Percentiles rank a stretch among this genome's conserved stretches.
phyloP scores from a whole-genome alignment of 1,139 yeast species.

The Hemisphaericaspora xylanilytica region DNA sequence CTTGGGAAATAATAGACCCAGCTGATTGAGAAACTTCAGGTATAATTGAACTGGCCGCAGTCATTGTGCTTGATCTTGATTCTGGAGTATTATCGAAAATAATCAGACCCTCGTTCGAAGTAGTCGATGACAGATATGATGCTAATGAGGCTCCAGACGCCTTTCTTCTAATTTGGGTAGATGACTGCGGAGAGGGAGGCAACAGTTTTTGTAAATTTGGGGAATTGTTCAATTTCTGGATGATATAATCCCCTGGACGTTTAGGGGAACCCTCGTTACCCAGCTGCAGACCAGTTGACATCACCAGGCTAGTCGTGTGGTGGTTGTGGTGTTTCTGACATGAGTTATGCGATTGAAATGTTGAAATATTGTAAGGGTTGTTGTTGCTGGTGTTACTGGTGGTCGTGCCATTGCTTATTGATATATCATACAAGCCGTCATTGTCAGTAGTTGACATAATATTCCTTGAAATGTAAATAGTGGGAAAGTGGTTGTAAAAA shows the following conservation, averaged over 20 bases:
- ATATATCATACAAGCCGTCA: not conserved
- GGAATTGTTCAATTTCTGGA: constrained; percentile 26
- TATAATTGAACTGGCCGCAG: constrained; percentile 16
- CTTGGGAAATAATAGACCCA: not conserved
- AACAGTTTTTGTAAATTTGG: constrained; percentile 8
- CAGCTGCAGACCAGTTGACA: not conserved
- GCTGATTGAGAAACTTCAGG: constrained; percentile 1
- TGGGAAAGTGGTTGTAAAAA: not conserved
- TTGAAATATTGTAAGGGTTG: no score
- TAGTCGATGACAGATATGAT: constrained; percentile 31
- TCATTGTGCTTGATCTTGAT: constrained; percentile 40
- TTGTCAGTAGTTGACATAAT: not conserved
- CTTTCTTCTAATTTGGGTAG: constrained; percentile 21
- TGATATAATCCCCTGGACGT: constrained; percentile 45
- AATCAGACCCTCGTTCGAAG: constrained; percentile 40
- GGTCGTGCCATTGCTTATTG: constrained; percentile 2
- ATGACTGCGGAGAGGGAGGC: constrained; percentile 2
- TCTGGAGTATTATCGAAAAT: constrained; percentile 25
- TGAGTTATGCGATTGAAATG: not conserved
- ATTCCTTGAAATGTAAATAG: not conserved
- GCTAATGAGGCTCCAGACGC: constrained; percentile 37
- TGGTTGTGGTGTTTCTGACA: not conserved
- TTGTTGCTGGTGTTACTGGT: not conserved
- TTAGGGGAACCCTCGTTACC: constrained; percentile 16
- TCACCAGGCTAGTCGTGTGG: not conserved